phyloP scores from a whole-genome alignment of 352 stramenopile species.

The Globisporangium emineosum region DNA sequence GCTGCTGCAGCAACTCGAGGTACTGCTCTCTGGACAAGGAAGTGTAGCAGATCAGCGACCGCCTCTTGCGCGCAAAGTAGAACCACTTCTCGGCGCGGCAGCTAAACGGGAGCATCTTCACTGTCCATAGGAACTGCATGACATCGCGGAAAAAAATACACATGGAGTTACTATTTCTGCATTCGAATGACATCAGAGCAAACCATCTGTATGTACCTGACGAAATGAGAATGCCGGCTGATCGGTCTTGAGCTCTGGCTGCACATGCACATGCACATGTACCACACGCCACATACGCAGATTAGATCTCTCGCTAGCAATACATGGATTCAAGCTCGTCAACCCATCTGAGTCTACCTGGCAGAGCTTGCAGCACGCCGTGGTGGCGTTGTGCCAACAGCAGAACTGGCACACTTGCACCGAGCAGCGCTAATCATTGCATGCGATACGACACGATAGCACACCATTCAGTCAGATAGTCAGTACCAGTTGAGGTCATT shows the following conservation, averaged over 20 bases:
- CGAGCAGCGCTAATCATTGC: conserved; percentile 29
- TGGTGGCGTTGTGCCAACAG: conserved; percentile 27
- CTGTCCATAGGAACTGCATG: conserved; percentile 35
- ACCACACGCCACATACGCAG: background rate
- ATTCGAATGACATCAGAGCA: background rate
- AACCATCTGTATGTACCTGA: conserved; percentile 12
- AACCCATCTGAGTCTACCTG: conserved; percentile 17
- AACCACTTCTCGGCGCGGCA: conserved; percentile 51
- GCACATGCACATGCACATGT: background rate
- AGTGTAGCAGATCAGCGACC: conserved; percentile 27
- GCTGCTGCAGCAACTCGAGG: conserved; percentile 28
- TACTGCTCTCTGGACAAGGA: conserved; percentile 34
- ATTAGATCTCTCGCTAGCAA: background rate
- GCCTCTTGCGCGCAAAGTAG: conserved; percentile 35
- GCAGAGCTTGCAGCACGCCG: conserved; percentile 38
- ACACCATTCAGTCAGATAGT: background rate
- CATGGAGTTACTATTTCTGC: background rate
- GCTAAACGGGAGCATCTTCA: conserved; percentile 48
- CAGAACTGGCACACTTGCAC: conserved; percentile 42
- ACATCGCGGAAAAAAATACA: background rate
- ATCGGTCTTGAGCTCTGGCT: conserved; percentile 34
- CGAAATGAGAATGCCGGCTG: conserved; percentile 41
- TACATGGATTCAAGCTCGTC: background rate
- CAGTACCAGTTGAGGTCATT: background rate
- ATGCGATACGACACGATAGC: conserved; percentile 7